Conservation (phyloP, 441 rosid genomes). For the Brassica hybrid region DNA sequence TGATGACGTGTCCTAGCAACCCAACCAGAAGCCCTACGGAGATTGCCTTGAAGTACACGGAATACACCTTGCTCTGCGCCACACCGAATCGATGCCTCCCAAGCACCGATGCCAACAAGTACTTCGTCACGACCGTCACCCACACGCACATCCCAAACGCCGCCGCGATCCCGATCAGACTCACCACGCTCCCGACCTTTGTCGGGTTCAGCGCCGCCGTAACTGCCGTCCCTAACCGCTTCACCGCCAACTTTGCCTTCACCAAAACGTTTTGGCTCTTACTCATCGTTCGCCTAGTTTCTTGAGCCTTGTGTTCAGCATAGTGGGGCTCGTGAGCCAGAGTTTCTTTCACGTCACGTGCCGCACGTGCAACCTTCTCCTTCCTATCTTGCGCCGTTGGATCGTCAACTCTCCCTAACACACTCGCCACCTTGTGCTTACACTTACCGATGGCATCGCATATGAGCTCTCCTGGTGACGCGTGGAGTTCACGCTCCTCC, state of each 20-base stretch:
- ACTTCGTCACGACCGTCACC: constrained; percentile 72
- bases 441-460: constrained; percentile 64
- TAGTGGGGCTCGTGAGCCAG: not conserved
- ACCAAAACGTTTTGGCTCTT: constrained; percentile 17
- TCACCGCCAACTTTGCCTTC: not conserved
- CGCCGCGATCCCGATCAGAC: constrained; percentile 57
- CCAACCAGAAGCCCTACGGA: constrained; percentile 46
- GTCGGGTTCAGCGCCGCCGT: constrained; percentile 20
- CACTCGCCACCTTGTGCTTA: constrained; percentile 48
- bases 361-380: constrained; percentile 10
- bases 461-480: constrained; percentile 45
- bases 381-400: constrained; percentile 4
- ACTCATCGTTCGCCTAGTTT: not conserved
- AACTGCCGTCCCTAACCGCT: constrained; percentile 2
- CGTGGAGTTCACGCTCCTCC: constrained; percentile 16
- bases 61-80: constrained; percentile 78
- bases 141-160: constrained; percentile 80
- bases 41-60: constrained; percentile 69
- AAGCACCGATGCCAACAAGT: constrained; percentile 52
- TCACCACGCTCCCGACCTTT: constrained; percentile 42
- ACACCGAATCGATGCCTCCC: constrained; percentile 64
- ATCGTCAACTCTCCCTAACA: constrained; percentile 48
- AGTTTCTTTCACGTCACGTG: constrained; percentile 24
- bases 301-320: constrained; percentile 22
- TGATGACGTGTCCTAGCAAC: constrained; percentile 60